phyloP scores from a whole-genome alignment of 208 protist species.

The Trypanosoma rangeli region DNA sequence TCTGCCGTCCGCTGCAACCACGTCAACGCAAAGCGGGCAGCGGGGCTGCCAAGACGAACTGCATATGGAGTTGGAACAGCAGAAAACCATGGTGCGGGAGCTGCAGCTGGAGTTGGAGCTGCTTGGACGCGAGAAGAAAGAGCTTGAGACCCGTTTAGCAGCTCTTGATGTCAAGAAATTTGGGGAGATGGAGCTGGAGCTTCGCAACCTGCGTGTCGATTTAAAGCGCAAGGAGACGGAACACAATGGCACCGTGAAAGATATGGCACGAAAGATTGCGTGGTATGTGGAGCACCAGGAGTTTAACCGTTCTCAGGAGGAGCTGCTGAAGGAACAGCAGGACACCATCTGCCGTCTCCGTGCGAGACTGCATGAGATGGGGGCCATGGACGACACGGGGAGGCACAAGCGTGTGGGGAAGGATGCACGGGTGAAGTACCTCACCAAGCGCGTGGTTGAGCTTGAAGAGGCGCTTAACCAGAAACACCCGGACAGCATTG shows the following conservation, averaged over 20 bases:
- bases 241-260: constrained; percentile 34
- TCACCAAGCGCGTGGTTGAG: constrained; percentile 42
- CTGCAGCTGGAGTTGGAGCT: constrained; percentile 36
- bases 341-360: constrained; percentile 41
- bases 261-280: constrained; percentile 38
- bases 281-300: constrained; percentile 46
- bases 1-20: neutral
- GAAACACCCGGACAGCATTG: constrained; percentile 56
- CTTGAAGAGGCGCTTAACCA: constrained; percentile 47
- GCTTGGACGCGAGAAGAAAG: constrained; percentile 21
- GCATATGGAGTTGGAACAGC: constrained; percentile 21
- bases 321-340: constrained; percentile 41
- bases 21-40: neutral
- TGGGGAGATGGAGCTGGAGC: constrained; percentile 32
- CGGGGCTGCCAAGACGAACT: constrained; percentile 7
- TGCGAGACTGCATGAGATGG: constrained; percentile 20
- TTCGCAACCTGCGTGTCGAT: constrained; percentile 26
- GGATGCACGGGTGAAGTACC: constrained; percentile 25
- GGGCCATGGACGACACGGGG: constrained; percentile 11
- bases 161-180: constrained; percentile 30
- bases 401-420: constrained; percentile 15
- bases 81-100: constrained; percentile 29
- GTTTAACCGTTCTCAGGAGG: constrained; percentile 37
- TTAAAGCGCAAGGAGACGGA: constrained; percentile 31
- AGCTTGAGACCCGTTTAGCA: constrained; percentile 18